These are phyloP conservation scores for Kuraishia molischiana DNA, from an alignment of 805 yeast genomes.

Conservation along the genomic window DNA sequence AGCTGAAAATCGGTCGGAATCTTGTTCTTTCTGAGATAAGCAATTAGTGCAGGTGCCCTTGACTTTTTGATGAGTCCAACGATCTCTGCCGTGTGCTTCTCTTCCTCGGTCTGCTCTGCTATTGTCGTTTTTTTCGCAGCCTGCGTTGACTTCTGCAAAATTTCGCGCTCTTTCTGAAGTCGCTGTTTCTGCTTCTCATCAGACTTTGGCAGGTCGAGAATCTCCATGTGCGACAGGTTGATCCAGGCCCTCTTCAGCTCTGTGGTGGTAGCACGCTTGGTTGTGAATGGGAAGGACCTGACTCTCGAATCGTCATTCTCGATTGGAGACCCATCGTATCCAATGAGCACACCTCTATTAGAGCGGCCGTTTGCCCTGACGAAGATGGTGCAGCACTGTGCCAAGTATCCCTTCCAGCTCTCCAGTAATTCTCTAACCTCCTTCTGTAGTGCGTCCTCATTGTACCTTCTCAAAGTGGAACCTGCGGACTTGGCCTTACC, in stretches of 20 bases:
- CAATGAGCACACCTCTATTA: conserved; percentile 55
- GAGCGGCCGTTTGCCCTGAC: conserved; percentile 72
- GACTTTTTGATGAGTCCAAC: conserved; percentile 56
- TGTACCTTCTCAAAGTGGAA: conserved; percentile 77
- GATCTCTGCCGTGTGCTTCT: conserved; percentile 47
- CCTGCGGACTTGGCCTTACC: conserved; percentile 98
- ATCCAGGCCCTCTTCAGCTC: conserved; percentile 84
- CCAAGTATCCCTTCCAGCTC: conserved; percentile 54
- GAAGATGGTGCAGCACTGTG: conserved; percentile 59
- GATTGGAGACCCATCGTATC: conserved; percentile 51
- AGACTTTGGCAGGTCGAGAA: conserved; percentile 45
- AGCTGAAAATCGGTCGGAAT: conserved; percentile 43
- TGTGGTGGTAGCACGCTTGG: conserved; percentile 72
- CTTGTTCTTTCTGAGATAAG: conserved; percentile 49
- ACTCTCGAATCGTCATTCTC: conserved; percentile 50
- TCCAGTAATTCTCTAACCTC: conserved; percentile 67
- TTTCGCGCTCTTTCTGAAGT: conserved; percentile 19
- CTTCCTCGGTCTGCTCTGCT: conserved; percentile 22
- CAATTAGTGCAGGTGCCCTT: conserved; percentile 63
- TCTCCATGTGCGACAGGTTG: conserved; percentile 51
- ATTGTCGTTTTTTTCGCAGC: conserved; percentile 9
- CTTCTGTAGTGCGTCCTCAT: conserved; percentile 70
- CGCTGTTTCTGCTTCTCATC: conserved; percentile 19
- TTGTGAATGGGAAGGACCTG: conserved; percentile 75
- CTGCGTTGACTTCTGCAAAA: conserved; percentile 14